Conservation (phyloP, 1,139 yeast species). For the Protomyces macrosporus region DNA sequence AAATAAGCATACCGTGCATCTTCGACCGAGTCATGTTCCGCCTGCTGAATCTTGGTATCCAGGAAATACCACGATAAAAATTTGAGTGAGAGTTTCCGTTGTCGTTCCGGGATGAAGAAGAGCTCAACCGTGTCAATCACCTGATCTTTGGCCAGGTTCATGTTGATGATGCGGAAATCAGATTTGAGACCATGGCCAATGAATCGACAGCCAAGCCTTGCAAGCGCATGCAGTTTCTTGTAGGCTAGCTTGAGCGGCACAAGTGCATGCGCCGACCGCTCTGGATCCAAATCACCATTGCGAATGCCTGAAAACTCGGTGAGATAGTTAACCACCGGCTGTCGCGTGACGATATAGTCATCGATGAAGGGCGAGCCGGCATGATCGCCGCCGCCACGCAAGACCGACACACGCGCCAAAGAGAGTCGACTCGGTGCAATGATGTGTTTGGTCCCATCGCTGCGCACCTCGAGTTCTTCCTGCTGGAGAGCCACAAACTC, state of each 20-base stretch:
- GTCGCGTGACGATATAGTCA: slow-evolving; percentile 76
- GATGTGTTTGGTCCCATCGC: slow-evolving; percentile 62
- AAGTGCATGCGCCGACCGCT: slow-evolving; percentile 57
- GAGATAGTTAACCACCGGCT: slow-evolving; percentile 66
- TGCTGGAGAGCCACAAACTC: slow-evolving; percentile 83
- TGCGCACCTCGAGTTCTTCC: slow-evolving; percentile 71
- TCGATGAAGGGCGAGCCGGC: slow-evolving; percentile 82
- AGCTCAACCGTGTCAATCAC: slow-evolving; percentile 85
- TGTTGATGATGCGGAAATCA: slow-evolving; percentile 86
- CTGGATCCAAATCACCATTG: slow-evolving; percentile 80
- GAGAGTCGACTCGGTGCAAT: slow-evolving; percentile 72
- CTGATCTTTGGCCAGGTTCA: slow-evolving; percentile 64
- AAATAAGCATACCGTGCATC: slow-evolving; percentile 86
- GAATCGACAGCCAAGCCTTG: slow-evolving; percentile 84
- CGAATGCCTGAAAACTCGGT: slow-evolving; percentile 91
- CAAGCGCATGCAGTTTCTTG: slow-evolving; percentile 77
- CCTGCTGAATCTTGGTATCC: slow-evolving; percentile 73
- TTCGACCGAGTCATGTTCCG: slow-evolving; percentile 94
- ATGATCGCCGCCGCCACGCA: slow-evolving; percentile 67
- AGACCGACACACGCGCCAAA: slow-evolving; percentile 81
- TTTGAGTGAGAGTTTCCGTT: slow-evolving; percentile 78
- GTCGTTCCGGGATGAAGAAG: slow-evolving; percentile 62
- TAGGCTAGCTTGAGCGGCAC: slow-evolving; percentile 79
- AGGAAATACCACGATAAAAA: slow-evolving; percentile 78
- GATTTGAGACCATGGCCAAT: slow-evolving; percentile 91